Conservation (phyloP, 306 rosid species). For the Fragaria iinumae region DNA sequence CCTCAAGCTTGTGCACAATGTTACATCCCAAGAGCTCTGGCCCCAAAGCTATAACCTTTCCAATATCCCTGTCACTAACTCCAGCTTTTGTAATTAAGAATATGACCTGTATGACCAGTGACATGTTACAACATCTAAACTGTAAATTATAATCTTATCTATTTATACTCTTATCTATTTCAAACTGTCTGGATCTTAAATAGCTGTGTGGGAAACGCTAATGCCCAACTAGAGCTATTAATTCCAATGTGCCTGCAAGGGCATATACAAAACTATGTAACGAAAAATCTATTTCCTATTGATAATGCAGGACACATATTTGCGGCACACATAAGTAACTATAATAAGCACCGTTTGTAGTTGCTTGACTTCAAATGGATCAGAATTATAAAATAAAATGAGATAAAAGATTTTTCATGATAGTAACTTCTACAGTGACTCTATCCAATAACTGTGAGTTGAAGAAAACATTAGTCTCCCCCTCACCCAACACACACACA, state of each 20-base stretch:
- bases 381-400: not conserved
- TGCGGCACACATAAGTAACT: not conserved
- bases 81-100: conserved; percentile 90
- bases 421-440: not conserved
- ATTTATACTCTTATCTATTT: not conserved
- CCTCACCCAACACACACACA: not conserved
- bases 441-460: not conserved
- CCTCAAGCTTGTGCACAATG: conserved; percentile 76
- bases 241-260: not conserved
- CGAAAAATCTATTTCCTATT: not conserved
- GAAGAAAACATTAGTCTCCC: not conserved
- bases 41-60: conserved; percentile 77
- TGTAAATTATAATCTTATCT: not conserved
- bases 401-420: not conserved
- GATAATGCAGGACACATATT: not conserved
- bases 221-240: conserved; percentile 7
- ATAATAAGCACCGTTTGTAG: not conserved
- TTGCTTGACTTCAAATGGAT: not conserved
- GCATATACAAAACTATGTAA: not conserved
- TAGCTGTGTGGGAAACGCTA: not conserved
- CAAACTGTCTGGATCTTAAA: not conserved
- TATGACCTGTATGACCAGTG: conserved; percentile 57
- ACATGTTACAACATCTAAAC: conserved; percentile 8
- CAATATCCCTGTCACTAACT: conserved; percentile 65
- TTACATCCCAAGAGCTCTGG: conserved; percentile 91